Evolutionary conservation across 768 basidiomycete genomes (phyloP).

Genomic region (Leccinum barrowsii): DNA sequence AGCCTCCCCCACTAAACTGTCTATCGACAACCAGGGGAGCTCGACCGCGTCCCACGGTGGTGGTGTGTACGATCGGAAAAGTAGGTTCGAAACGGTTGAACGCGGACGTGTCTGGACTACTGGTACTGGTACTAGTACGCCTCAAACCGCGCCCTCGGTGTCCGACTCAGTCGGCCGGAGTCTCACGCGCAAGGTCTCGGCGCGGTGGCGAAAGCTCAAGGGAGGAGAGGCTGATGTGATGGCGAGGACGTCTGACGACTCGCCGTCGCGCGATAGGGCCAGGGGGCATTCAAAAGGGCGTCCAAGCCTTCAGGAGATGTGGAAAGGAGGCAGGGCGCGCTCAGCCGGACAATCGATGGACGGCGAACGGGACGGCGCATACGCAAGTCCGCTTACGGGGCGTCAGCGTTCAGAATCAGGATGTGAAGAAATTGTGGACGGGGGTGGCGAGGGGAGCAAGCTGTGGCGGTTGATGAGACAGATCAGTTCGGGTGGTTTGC

Average conservation of each 20-base stretch:
- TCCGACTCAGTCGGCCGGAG: conserved; percentile 18
- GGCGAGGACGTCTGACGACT: conserved; percentile 20
- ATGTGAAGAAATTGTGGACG: conserved; percentile 9
- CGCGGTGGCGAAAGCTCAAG: conserved; percentile 28
- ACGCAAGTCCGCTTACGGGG: conserved; percentile 11
- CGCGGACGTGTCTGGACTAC: background rate
- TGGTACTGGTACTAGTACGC: background rate
- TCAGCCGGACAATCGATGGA: conserved; percentile 19
- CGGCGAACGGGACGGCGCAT: conserved; percentile 4
- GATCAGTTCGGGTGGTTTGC: conserved; percentile 60
- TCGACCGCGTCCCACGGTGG: conserved; percentile 5
- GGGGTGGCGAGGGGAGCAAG: conserved; percentile 36
- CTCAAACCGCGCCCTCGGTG: conserved; percentile 5
- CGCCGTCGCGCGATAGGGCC: conserved; percentile 13
- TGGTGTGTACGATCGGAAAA: conserved; percentile 15
- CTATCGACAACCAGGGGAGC: conserved; percentile 26
- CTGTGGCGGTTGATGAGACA: conserved; percentile 71
- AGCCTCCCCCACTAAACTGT: conserved; percentile 14
- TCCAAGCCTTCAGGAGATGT: conserved; percentile 35
- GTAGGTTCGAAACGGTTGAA: conserved; percentile 4
- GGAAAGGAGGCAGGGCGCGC: conserved; percentile 8
- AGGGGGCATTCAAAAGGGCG: conserved; percentile 20
- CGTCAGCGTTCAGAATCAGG: conserved; percentile 6
- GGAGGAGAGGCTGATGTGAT: background rate
- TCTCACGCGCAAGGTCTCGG: conserved; percentile 37